Base-by-base conservation (phyloP, 1,284 basidiomycete genomes). In the Xanthoconium separans region DNA sequence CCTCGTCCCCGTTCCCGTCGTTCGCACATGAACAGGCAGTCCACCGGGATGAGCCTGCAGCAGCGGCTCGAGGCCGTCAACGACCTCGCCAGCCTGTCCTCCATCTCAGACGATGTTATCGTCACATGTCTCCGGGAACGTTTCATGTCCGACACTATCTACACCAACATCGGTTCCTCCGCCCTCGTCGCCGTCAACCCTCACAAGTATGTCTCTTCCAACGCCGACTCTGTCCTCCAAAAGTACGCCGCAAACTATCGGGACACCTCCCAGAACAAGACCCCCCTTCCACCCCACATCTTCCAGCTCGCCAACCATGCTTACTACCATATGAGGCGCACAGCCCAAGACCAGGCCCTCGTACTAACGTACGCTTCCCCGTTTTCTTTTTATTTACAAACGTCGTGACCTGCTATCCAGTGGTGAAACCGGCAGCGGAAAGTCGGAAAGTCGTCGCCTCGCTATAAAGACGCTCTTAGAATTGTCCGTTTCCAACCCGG, bases 261-360 rank as follows among this genome's bases (percentile, higher is more conserved):
- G 34, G 81, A 88, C 61, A 82, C 81, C 2, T 75, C 76, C 3
- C 80, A 81, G 58, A 76, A 80, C 60, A 81, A 75, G 64, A 68
- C 77, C 49, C 64, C 63, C 6, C 75, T 88, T 0, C 81, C 84
- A 0, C 91, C 91, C 2, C 93, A 95, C 67, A 86, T 98, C 51
- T 98, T 96, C 72, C 87, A 93, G 59, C 79, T 92, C 37, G 91
- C 92, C 8, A 89, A 94, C 68, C 89, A 91, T 74, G 89, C 93
- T 12, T 98, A 97, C 75, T 98, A 95, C 71, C 94, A 98, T 74
- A 98, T 98, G 94, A 81, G 86, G 48, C 79, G 96, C 61, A 98
- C 95, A 0, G 83, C 85, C 1, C 93, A 97, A 75, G 96, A 99
- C 73, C 95, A 98, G 75, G 85, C 87, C 55, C 81, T 99, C 39